phyloP scores from a whole-genome alignment of 1,284 basidiomycete species.

The Apiotrichum brassicae region DNA sequence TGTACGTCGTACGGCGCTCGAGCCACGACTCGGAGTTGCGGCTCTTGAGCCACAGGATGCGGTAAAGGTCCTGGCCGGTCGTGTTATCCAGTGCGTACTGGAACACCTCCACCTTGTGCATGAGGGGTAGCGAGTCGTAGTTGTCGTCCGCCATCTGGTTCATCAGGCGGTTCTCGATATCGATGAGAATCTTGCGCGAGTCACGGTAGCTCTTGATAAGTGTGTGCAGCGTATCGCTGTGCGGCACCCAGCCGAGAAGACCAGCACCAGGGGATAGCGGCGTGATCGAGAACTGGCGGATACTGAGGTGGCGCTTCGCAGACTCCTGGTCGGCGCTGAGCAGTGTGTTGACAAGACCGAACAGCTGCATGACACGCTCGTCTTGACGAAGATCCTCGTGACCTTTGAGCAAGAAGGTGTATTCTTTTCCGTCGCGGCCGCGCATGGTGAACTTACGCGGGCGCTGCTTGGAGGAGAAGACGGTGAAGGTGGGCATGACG shows the following conservation, averaged over 20 bases:
- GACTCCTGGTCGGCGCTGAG: constrained; percentile 88
- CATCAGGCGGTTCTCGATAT: constrained; percentile 98
- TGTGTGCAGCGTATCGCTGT: constrained; percentile 96
- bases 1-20: constrained; percentile 93
- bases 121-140: constrained; percentile 86
- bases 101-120: constrained; percentile 99
- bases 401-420: constrained; percentile 91
- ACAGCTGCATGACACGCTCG: constrained; percentile 98
- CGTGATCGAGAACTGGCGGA: constrained; percentile 88
- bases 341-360: constrained; percentile 92
- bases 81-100: constrained; percentile 99
- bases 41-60: constrained; percentile 95
- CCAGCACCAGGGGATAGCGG: constrained; percentile 96
- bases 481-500: constrained; percentile 79
- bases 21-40: constrained; percentile 96
- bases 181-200: constrained; percentile 88
- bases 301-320: constrained; percentile 93
- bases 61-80: constrained; percentile 97
- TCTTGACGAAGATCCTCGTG: constrained; percentile 99
- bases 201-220: constrained; percentile 94
- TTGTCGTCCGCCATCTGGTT: constrained; percentile 97
- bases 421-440: constrained; percentile 89
- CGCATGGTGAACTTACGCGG: constrained; percentile 82
- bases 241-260: constrained; percentile 90
- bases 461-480: constrained; percentile 97